Evolutionary conservation across 441 rosid species (phyloP), one percentile per base, ranked within the genome.

Genomic region (Viola pubescens): DNA sequence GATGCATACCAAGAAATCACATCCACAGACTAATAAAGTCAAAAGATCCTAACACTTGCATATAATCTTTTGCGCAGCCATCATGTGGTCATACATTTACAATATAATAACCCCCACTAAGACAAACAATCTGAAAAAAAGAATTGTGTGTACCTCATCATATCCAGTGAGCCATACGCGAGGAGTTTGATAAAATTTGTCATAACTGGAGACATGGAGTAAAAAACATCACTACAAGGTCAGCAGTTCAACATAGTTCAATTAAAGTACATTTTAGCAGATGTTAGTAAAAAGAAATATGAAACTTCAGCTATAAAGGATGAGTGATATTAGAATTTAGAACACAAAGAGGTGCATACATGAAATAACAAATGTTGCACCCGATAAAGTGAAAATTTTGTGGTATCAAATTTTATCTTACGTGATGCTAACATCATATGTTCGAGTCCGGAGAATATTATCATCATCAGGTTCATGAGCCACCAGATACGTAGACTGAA

Each of bases 131-230:
- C 63, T 60, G 44, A 64, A 48, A 67, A 26, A 26, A 13, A 54
- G 39, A 19, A 9, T 56, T 19, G 4, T 37, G 60, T 73, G 61
- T 59, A 94, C 97, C 99, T 94, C 99, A 63, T 94, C 97, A 75
- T 94, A 94, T 64, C 99, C 99, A 60, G 99, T 94, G 69, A 94
- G 88, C 99, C 99, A 94, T 52, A 94, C 96, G 55, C 97, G 96
- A 49, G 98, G 98, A 61, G 99, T 94, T 79, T 94, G 99, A 77
- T 94, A 94, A 71, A 90, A 94, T 73, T 94, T 88, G 68, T 94
- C 99, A 74, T 94, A 94, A 76, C 99, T 94, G 85, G 62, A 79
- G 45, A 58, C 49, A 59, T 10, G 2, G 53, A 10, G 45, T 52
- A 8, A 0, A 58, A 57, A 57, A 45, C 13, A 26, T 26, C 34